These are phyloP conservation scores for Cladophialophora immunda DNA, from an alignment of 2,329 filamentous ascomycete genomes.

Conservation along the genomic window DNA sequence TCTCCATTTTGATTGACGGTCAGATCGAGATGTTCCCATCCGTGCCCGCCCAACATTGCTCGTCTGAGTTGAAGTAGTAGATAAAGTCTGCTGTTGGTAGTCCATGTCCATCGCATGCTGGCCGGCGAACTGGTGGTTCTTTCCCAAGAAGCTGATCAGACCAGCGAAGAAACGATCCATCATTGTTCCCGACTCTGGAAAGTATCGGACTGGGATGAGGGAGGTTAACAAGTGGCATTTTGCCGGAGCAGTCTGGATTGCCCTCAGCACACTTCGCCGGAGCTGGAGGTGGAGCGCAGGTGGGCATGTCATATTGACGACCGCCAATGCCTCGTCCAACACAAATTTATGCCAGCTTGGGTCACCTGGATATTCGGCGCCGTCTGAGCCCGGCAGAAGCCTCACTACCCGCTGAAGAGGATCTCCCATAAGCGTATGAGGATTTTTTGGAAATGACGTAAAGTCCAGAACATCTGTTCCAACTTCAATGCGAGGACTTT, in stretches of 20 bases:
- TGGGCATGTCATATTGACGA: background rate
- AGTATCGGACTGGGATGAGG: background rate
- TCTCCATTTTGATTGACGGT: background rate
- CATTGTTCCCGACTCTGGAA: background rate
- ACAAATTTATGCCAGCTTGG: background rate
- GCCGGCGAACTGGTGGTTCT: background rate
- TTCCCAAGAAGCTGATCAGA: background rate
- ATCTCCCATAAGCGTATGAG: background rate
- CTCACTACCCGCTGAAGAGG: background rate
- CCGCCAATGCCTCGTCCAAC: background rate
- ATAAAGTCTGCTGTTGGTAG: background rate
- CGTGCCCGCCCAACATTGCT: background rate
- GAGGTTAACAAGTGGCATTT: background rate
- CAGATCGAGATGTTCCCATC: background rate
- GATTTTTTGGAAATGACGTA: background rate
- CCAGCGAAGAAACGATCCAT: conserved; percentile 1
- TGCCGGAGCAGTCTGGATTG: background rate
- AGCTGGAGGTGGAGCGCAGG: too few species aligned
- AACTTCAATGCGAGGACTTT: background rate
- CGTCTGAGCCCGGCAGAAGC: background rate
- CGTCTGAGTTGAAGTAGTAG: background rate
- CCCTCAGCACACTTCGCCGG: background rate
- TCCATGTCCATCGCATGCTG: background rate
- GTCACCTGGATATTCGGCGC: background rate
- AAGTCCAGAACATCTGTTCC: background rate